phyloP scores from a whole-genome alignment of 768 basidiomycete genomes.

The Naganishia friedmannii region DNA sequence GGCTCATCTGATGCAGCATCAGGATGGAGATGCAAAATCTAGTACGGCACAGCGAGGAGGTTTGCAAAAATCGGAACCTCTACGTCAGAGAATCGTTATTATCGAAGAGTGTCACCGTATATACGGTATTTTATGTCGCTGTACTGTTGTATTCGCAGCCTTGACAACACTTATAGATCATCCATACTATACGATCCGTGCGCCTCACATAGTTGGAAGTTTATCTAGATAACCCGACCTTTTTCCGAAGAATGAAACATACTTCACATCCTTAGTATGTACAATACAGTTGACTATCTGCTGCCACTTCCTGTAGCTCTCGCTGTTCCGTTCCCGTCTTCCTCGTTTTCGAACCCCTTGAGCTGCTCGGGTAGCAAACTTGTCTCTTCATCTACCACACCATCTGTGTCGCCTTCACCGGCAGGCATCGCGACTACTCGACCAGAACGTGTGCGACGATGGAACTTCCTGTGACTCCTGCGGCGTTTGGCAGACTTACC shows the following conservation, averaged over 20 bases:
- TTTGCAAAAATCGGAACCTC: too few species aligned
- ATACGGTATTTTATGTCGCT: too few species aligned
- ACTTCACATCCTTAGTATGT: neutral
- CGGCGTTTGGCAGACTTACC: constrained; percentile 41
- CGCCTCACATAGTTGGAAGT: too few species aligned
- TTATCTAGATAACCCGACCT: neutral
- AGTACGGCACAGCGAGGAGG: neutral
- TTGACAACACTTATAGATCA: too few species aligned
- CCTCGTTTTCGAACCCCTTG: constrained; percentile 8
- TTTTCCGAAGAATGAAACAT: neutral
- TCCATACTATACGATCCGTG: too few species aligned
- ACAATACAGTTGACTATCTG: neutral
- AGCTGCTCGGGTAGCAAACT: constrained; percentile 36
- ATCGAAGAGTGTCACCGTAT: too few species aligned
- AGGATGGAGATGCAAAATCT: constrained; percentile 19
- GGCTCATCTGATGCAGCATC: neutral
- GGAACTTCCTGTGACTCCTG: constrained; percentile 35
- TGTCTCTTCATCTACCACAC: constrained; percentile 40
- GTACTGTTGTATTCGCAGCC: too few species aligned
- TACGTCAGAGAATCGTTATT: too few species aligned
- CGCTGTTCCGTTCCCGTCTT: neutral
- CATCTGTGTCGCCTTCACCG: constrained; percentile 33
- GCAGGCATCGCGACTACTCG: constrained; percentile 45
- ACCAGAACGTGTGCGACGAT: constrained; percentile 47
- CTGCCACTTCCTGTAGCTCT: constrained; percentile 10